These are phyloP conservation scores for Hypoxylon sp. DNA, from an alignment of 2,329 filamentous ascomycete species.

Conservation along the genomic window DNA sequence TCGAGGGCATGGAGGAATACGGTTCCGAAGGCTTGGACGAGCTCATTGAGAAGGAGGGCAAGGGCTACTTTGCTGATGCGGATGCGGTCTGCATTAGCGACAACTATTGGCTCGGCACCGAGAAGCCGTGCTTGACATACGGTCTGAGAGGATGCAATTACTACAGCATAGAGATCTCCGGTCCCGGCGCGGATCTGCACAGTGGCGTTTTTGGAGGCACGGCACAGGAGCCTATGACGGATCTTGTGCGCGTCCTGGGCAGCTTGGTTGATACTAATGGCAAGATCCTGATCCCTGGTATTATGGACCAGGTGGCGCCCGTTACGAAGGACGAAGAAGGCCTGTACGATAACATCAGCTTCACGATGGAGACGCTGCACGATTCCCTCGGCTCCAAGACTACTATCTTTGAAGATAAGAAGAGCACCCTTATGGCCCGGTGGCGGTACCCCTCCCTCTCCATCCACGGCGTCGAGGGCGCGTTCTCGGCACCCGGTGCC, in stretches of 20 bases:
- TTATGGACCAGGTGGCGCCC: slow-evolving; percentile 92
- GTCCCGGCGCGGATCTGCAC: slow-evolving; percentile 93
- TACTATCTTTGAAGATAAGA: slow-evolving; percentile 89
- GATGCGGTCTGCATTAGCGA: slow-evolving; percentile 99
- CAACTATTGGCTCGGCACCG: slow-evolving; percentile 99
- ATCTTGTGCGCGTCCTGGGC: slow-evolving; percentile 85
- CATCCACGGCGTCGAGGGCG: slow-evolving; percentile 94
- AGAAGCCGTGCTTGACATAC: slow-evolving; percentile 98
- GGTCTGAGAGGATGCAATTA: slow-evolving; percentile 98
- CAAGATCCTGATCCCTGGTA: slow-evolving; percentile 94
- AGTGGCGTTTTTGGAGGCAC: slow-evolving; percentile 97
- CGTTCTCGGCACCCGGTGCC: slow-evolving; percentile 91
- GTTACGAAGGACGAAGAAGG: slow-evolving; percentile 87
- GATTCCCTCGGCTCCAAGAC: slow-evolving; percentile 92
- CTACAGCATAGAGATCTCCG: slow-evolving; percentile 91
- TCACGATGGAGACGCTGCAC: slow-evolving; percentile 96
- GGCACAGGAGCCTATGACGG: slow-evolving; percentile 98
- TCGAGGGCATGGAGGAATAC: slow-evolving; percentile 99
- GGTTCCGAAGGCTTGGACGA: slow-evolving; percentile 97
- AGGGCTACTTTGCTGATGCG: slow-evolving; percentile 94
- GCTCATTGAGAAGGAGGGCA: slow-evolving; percentile 90
- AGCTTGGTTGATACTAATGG: slow-evolving; percentile 90
- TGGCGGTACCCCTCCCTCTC: slow-evolving; percentile 97
- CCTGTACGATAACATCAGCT: slow-evolving; percentile 91
- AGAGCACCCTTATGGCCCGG: slow-evolving; percentile 92